Evolutionary conservation across 495 filamentous ascomycete species (phyloP).

Genomic region (Schizothecium vesticola): DNA sequence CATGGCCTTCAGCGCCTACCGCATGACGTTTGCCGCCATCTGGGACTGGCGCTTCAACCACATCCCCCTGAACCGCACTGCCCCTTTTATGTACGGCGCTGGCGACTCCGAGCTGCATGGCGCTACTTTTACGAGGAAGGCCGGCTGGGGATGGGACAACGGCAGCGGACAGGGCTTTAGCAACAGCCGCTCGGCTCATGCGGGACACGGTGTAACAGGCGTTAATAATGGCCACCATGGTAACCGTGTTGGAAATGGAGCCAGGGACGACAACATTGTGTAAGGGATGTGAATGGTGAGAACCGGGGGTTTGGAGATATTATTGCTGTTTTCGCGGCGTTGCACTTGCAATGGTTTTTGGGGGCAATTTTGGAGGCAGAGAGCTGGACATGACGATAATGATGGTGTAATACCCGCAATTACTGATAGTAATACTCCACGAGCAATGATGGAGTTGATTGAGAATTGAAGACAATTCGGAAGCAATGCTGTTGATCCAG

Average conservation of each 20-base stretch:
- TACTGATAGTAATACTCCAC: not conserved
- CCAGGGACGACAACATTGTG: not conserved
- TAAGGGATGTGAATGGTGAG: not conserved
- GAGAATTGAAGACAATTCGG: not conserved
- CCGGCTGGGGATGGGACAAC: conserved; percentile 1
- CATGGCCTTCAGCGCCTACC: conserved; percentile 53
- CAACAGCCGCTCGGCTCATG: not conserved
- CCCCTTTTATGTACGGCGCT: not conserved
- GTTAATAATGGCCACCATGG: not conserved
- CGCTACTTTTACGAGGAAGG: conserved; percentile 6
- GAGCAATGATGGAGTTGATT: not conserved
- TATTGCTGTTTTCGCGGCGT: not conserved
- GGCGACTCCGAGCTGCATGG: not conserved
- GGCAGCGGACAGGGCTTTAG: not conserved
- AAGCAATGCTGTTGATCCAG: not conserved
- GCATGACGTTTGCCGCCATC: conserved; percentile 52
- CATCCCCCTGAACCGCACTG: conserved; percentile 34
- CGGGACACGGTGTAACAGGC: not conserved
- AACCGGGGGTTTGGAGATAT: not conserved
- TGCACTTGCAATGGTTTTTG: not conserved
- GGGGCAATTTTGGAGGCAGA: not conserved
- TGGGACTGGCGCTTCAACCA: conserved; percentile 57
- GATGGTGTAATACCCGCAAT: not conserved
- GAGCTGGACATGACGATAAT: not conserved
- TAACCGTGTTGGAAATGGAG: not conserved